Conservation (phyloP, 2,329 filamentous ascomycete genomes). For the Metarhizium robertsii region DNA sequence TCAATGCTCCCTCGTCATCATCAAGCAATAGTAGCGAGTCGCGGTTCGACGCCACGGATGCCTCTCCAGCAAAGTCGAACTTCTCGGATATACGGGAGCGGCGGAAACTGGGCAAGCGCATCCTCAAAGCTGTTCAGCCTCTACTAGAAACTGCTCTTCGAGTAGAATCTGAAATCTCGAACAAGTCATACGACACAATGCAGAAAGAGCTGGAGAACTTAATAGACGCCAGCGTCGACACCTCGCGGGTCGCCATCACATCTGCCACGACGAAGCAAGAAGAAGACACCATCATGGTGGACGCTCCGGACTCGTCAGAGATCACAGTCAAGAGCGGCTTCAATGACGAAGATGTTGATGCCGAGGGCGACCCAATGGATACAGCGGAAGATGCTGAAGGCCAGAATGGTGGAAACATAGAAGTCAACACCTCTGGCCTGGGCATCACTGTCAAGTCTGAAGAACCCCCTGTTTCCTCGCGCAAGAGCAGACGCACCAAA, state of each 20-base stretch:
- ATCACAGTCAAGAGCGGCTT: conserved; percentile 34
- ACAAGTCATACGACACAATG: conserved; percentile 59
- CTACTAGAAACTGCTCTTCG: conserved; percentile 65
- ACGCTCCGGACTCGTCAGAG: conserved; percentile 34
- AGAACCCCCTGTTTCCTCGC: conserved; percentile 10
- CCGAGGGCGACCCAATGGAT: conserved; percentile 24
- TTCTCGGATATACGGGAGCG: conserved; percentile 68
- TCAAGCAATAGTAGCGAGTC: conserved; percentile 9
- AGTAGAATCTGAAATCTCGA: conserved; percentile 73
- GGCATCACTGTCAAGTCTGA: conserved; percentile 13
- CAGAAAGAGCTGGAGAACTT: conserved; percentile 66
- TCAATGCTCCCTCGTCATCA: conserved; percentile 11
- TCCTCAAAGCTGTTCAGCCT: conserved; percentile 74
- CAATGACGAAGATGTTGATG: conserved; percentile 15
- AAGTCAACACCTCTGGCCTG: conserved; percentile 35
- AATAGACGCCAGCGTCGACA: conserved; percentile 57
- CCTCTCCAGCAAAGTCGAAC: conserved; percentile 39
- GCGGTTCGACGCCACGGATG: conserved; percentile 30
- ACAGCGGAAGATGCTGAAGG: conserved; percentile 25
- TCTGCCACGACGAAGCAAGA: conserved; percentile 27
- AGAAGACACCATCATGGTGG: conserved; percentile 42
- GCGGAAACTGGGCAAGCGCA: conserved; percentile 78
- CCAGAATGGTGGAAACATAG: conserved; percentile 31
- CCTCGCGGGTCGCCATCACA: conserved; percentile 31
- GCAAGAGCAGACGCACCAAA: conserved; percentile 16